A percentile compares a stretch with the other conserved stretches of the same genome.
phyloP scores from a whole-genome alignment of 2,329 filamentous ascomycete species.

The Claviceps sp. region DNA sequence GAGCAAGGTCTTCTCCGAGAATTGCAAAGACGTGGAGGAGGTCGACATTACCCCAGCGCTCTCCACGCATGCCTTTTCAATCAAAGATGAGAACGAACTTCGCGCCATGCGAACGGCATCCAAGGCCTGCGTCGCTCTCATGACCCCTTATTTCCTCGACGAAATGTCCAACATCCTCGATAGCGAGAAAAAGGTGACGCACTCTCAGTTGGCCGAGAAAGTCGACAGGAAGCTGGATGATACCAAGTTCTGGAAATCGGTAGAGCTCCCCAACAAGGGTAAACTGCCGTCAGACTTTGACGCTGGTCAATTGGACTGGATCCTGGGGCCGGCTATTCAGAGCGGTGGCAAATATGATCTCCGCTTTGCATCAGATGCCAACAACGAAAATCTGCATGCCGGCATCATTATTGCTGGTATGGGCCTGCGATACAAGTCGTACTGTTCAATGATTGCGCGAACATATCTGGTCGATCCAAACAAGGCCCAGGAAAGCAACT shows the following conservation, averaged over 20 bases:
- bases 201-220: constrained; percentile 72
- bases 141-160: constrained; percentile 94
- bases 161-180: constrained; percentile 96
- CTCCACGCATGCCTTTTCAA: constrained; percentile 69
- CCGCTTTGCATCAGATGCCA: constrained; percentile 63
- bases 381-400: constrained; percentile 71
- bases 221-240: constrained; percentile 89
- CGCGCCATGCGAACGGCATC: constrained; percentile 90
- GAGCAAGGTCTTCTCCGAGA: constrained; percentile 68
- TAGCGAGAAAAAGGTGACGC: constrained; percentile 92
- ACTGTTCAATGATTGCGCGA: constrained; percentile 80
- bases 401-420: constrained; percentile 89
- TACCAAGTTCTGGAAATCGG: constrained; percentile 78
- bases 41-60: constrained; percentile 75
- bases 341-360: constrained; percentile 94
- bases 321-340: constrained; percentile 78
- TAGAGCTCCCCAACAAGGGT: constrained; percentile 52
- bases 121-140: constrained; percentile 83
- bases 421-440: constrained; percentile 89
- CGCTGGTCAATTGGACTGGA: constrained; percentile 82
- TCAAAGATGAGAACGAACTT: constrained; percentile 92
- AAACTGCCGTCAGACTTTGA: constrained; percentile 85
- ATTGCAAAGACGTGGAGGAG: constrained; percentile 76
- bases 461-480: constrained; percentile 96
- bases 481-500: constrained; percentile 87